A percentile compares a stretch with the other conserved stretches of the same genome.
Conservation (phyloP, 129 eudicot genomes). For the Deinandra increscens region DNA sequence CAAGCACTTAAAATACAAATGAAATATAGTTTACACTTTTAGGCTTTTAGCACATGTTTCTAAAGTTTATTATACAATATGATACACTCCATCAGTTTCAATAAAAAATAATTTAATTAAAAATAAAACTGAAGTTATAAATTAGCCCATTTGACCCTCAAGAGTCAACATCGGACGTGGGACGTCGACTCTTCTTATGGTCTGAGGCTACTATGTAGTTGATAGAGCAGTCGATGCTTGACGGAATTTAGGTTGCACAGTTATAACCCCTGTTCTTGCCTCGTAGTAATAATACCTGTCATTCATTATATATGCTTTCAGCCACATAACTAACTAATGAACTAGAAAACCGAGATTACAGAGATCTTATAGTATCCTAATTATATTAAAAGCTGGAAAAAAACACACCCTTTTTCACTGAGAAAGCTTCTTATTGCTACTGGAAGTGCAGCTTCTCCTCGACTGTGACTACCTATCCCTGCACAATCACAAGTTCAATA, state of each 20-base stretch:
- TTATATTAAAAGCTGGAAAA: not conserved
- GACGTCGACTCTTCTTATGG: not conserved
- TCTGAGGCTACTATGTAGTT: conserved; percentile 3
- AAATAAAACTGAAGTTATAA: not conserved
- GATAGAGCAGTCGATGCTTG: conserved; percentile 21
- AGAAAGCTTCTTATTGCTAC: conserved; percentile 66
- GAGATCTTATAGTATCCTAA: not conserved
- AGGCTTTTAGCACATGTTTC: conserved; percentile 15
- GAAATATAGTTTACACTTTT: conserved; percentile 10
- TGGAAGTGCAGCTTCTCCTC: conserved; percentile 81
- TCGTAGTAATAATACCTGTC: conserved; percentile 75
- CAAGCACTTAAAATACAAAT: not conserved
- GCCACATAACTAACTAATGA: conserved; percentile 14
- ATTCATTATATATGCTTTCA: conserved; percentile 25
- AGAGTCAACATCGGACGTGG: not conserved
- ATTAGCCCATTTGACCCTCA: not conserved
- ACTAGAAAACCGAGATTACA: not conserved
- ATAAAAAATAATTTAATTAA: not conserved
- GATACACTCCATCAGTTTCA: conserved; percentile 5
- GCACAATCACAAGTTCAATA: not conserved
- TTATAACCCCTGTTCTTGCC: conserved; percentile 64
- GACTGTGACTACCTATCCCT: conserved; percentile 91
- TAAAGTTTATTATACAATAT: conserved; percentile 17
- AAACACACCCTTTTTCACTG: conserved; percentile 57
- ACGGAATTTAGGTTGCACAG: conserved; percentile 74